Base-by-base conservation (phyloP, 192 early-diverging fungal species). In the Entomortierella lignicola region DNA sequence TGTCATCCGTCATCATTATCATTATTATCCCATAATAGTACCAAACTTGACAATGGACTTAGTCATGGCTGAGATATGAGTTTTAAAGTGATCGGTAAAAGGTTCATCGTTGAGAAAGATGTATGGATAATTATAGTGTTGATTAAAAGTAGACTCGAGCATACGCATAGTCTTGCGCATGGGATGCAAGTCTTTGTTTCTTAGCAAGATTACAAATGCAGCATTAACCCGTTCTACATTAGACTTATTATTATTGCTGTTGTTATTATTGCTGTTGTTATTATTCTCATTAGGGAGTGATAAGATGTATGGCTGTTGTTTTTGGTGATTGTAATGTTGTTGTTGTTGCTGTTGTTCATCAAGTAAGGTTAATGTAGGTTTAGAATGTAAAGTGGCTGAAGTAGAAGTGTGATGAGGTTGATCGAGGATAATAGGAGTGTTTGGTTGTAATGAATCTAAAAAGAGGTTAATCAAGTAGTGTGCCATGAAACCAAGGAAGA, bases 101-200 rank as follows among this genome's bases (percentile, higher is more conserved):
- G 87, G 89, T 52, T 84, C 83, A 47, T 95, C 86, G 85, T 95
- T 96, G 37, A 96, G 82, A 66, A 95, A 92, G 8, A 96, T 85
- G 67, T 95, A 96, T 0, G 94, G 93, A 67, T 96, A 96, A 68
- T 89, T 71, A 82, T 92, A 91, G 11, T 83, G 81, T 51, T 68
- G 81, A 72, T 96, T 96, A 74, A 95, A 93, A 43, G 88, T 86
- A 37, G 85, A 75, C 69, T 96, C 92, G 26, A 96, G 88, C 71
- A 91, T 84, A 8, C 72, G 71, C 81, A 96, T 88, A 6, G 93
- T 80, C 44, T 84, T 85, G 21, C 85, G 81, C 58, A 94, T 82
- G 17, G 84, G 84, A 43, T 90, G 81, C 60, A 93, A 60, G 62
- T 95, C 94, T 26, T 69, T 68, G 77, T 95, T 94, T 62, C 91